Evolutionary conservation across 2,329 filamentous ascomycete genomes (phyloP).

Genomic region (Aaosphaeria arxii): DNA sequence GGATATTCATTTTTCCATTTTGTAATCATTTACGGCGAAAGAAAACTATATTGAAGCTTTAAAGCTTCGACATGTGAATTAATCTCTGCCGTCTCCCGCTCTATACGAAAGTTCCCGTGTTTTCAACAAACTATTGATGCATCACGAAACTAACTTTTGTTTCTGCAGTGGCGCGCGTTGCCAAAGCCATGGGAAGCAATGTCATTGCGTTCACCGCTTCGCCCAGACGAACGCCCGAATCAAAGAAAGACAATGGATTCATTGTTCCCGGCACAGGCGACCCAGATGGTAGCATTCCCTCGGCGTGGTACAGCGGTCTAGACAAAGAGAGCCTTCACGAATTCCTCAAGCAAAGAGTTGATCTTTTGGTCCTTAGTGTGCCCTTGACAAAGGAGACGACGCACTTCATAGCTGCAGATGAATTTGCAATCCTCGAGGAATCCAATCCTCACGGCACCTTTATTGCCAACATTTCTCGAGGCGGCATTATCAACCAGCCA

Average conservation of each 20-base stretch:
- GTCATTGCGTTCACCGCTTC: constrained; percentile 74
- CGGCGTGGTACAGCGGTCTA: constrained; percentile 56
- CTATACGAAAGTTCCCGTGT: too few relatives aligned
- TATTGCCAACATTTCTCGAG: constrained; percentile 70
- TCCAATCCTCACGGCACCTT: constrained; percentile 50
- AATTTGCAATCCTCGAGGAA: constrained; percentile 55
- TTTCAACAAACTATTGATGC: too few relatives aligned
- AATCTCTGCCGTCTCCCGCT: too few relatives aligned
- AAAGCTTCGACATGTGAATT: too few relatives aligned
- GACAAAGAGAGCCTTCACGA: constrained; percentile 50
- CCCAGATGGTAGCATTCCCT: constrained; percentile 53
- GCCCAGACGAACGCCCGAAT: constrained; percentile 64
- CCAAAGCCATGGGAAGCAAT: constrained; percentile 65
- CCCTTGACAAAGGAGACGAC: constrained; percentile 57
- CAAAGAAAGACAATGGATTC: constrained; percentile 62
- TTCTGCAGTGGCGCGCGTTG: constrained; percentile 53
- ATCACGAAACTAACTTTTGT: too few relatives aligned
- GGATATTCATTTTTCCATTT: too few relatives aligned
- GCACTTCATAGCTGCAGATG: constrained; percentile 52
- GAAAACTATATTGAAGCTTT: too few relatives aligned
- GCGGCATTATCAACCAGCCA: constrained; percentile 58
- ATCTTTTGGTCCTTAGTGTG: constrained; percentile 56
- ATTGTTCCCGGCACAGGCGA: constrained; percentile 66
- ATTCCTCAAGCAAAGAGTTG: constrained; percentile 56
- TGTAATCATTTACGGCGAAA: too few relatives aligned